Percentiles rank a stretch among this genome's conserved stretches.
Conservation (phyloP, 371 early-diverging fungal species). For the Mucor velutinosus region DNA sequence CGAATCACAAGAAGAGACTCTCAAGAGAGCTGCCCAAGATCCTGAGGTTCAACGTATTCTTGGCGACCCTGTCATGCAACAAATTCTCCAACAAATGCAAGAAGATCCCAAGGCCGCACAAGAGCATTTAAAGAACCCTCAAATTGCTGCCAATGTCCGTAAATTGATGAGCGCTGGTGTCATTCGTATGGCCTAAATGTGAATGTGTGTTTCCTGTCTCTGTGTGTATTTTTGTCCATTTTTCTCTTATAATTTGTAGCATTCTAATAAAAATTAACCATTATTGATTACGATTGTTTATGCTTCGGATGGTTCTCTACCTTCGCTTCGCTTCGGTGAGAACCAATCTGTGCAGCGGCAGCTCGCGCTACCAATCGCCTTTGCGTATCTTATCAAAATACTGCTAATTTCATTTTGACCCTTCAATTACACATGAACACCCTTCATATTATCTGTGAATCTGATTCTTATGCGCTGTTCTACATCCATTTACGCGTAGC, state of each 20-base stretch:
- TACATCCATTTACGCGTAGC: too few species aligned
- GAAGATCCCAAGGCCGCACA: constrained; percentile 90
- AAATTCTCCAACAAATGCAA: constrained; percentile 97
- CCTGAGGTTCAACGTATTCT: constrained; percentile 93
- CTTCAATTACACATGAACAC: too few species aligned
- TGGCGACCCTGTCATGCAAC: constrained; percentile 94
- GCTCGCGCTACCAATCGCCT: too few species aligned
- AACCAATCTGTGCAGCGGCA: too few species aligned
- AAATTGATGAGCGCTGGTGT: constrained; percentile 92
- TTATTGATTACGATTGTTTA: too few species aligned
- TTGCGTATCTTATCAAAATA: too few species aligned
- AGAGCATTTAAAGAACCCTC: constrained; percentile 92
- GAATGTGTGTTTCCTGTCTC: background rate
- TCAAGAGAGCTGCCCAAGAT: constrained; percentile 85
- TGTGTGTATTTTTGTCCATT: background rate
- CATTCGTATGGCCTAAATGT: constrained; percentile 62
- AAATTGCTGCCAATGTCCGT: constrained; percentile 92
- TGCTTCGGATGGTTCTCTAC: too few species aligned
- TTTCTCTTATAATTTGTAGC: constrained; percentile 3
- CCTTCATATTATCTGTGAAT: too few species aligned
- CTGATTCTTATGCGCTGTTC: too few species aligned
- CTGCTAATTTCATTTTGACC: too few species aligned
- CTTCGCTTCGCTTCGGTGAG: too few species aligned
- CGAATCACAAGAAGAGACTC: constrained; percentile 78
- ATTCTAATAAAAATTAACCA: background rate